Evolutionary conservation across 768 basidiomycete species (phyloP).

Genomic region (Lactifluus rugatus): DNA sequence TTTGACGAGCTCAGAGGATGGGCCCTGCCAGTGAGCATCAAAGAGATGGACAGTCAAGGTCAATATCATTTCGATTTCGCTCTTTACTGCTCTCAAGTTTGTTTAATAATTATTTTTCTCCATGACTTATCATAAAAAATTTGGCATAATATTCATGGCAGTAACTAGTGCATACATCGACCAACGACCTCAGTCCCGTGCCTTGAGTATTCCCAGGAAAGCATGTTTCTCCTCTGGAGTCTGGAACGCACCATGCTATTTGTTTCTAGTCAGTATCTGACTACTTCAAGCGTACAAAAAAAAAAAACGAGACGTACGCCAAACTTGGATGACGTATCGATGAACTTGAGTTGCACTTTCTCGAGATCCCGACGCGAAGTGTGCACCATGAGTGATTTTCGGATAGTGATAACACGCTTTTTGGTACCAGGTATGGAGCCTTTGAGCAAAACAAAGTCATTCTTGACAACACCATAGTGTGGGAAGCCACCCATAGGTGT

Average conservation of each 20-base stretch:
- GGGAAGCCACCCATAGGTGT: constrained; percentile 99
- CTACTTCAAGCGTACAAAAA: neutral
- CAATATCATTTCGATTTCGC: too few relatives aligned
- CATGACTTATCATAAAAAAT: neutral
- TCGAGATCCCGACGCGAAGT: constrained; percentile 94
- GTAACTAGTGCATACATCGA: constrained; percentile 20
- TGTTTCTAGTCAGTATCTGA: constrained; percentile 6
- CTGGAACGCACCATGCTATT: constrained; percentile 92
- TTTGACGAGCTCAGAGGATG: constrained; percentile 64
- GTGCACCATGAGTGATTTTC: constrained; percentile 95
- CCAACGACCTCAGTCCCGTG: constrained; percentile 47
- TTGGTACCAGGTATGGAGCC: constrained; percentile 92
- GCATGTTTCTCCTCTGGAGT: constrained; percentile 92
- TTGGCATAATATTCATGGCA: neutral
- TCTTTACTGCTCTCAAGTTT: neutral
- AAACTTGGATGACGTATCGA: constrained; percentile 97
- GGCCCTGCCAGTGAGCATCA: constrained; percentile 83
- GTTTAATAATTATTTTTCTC: too few relatives aligned
- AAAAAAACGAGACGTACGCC: constrained; percentile 50
- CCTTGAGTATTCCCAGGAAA: constrained; percentile 89
- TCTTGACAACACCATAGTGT: constrained; percentile 97
- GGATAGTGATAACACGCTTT: constrained; percentile 96
- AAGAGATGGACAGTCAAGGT: constrained; percentile 67
- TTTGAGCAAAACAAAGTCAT: constrained; percentile 97
- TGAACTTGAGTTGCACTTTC: constrained; percentile 97